Evolutionary conservation across 345 rosid species (phyloP), one percentile per base, ranked within the genome.

Genomic region (Barbarea vulgaris): DNA sequence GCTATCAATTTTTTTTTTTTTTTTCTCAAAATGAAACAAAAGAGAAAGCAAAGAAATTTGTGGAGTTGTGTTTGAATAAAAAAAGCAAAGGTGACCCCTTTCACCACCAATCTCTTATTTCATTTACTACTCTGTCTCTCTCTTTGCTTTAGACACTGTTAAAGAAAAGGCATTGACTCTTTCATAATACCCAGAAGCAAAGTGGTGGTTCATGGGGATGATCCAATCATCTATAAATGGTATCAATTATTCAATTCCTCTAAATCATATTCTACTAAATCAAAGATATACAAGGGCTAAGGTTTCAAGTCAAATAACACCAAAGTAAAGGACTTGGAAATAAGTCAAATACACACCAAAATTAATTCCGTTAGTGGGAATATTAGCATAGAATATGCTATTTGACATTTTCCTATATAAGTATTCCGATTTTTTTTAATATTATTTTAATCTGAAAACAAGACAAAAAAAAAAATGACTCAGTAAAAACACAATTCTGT

Each of bases 141-240:
- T 73, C 84, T 78, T 51, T 81, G 56, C 66, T 59, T 61, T 46
- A 67, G 76, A 79, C 79, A 83, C 74, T 81, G 83, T 83, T 73
- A 81, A 83, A 73, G 44, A 78, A 77, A 77, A 55, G 84, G 79
- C 85, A 81, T 90, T 86, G 93, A 90, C 94, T 86, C 94, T 86
- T 87, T 86, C 64, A 76, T 21, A 39, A 60, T 36, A 67, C 31
- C 44, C 55, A 75, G 79, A 58, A 75, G 17, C 56, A 52, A 41
- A 76, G 75, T 76, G 46, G 75, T 70, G 66, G 72, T 70, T 70
- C 22, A 31, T 69, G 42, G 22, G 58, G 41, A 41, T 44, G 10
- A 61, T 21, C n/a, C 22, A 56, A 75, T 67, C 19, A 74, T 46
- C 59, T 33, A 17, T 74, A 31, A 31, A 37, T 58, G 34, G 72